Base-by-base conservation (phyloP, 2,329 filamentous ascomycete species). In the Cladosporium sphaerospermum region DNA sequence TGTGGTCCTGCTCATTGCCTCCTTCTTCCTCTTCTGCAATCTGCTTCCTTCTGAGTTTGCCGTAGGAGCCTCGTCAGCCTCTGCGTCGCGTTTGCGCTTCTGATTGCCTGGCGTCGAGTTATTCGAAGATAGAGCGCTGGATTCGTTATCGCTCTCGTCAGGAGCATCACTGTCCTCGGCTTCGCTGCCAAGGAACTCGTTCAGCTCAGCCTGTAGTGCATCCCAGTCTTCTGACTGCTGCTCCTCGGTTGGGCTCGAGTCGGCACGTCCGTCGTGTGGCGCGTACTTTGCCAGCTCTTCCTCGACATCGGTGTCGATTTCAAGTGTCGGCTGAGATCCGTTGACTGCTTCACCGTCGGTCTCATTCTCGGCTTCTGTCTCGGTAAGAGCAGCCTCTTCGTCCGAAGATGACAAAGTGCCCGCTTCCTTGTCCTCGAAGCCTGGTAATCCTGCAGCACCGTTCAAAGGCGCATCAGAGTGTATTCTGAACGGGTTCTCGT, bases 401-500 rank as follows among this genome's bases (percentile, higher is more conserved):
- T 81, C 73, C 31, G 75, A 70, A 32, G 73, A 67, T 46, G 77
- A 75, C 32, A 74, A 67, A 9, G 57, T 56, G 9, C 56, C 64
- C 34, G 65, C 65, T n/a, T 68, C 65, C 42, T 57, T 59, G 31
- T 55, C 56, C 34, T 62, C 61, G 49, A 66, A 64, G 40, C 60
- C 61, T 1, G 64, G 64, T 32, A 67, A 52, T 13, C 57, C 57
- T 9, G 54, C 56, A 8, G 55, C 59, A 51, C 64, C 66, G 48
- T 66, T 63, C 47, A 89, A 86, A 14, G 84, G 80, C 0, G 86
- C 82, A 48, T 89, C 84, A 2, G 90, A 78, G n/a, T 85, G 78
- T 44, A 95, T 78, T n/a, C 87, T 74, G 64, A 92, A 96, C 0
- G 86, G 84, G 2, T 77, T 77, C 67, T 96, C 91, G 53, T 93